Conservation (phyloP, 1,284 basidiomycete species). For the Ganoderma boninense region DNA sequence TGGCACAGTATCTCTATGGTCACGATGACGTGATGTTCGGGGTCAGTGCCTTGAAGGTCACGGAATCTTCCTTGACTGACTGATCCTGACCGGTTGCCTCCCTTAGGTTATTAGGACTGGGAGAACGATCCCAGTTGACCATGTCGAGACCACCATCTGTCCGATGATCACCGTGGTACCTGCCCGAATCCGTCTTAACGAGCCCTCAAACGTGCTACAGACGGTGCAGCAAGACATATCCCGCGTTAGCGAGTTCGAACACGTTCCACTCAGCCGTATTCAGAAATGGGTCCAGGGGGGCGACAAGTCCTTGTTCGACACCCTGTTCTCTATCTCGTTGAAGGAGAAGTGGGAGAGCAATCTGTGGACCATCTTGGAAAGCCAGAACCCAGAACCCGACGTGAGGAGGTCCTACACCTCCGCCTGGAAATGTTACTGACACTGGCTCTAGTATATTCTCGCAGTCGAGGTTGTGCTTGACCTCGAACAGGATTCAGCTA, state of each 20-base stretch:
- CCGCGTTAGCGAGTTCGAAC: conserved; percentile 50
- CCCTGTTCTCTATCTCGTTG: conserved; percentile 54
- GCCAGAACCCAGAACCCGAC: conserved; percentile 54
- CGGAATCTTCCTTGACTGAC: background rate
- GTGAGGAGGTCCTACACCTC: conserved; percentile 42
- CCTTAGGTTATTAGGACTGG: conserved; percentile 57
- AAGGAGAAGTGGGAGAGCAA: conserved; percentile 38
- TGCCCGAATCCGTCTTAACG: conserved; percentile 45
- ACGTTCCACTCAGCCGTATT: conserved; percentile 53
- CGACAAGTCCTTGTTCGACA: conserved; percentile 47
- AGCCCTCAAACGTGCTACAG: conserved; percentile 40
- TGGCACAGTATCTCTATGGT: conserved; percentile 37
- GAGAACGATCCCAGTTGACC: conserved; percentile 50
- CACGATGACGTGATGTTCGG: conserved; percentile 53
- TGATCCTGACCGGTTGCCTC: conserved; percentile 4
- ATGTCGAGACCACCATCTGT: conserved; percentile 47
- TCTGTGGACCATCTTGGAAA: conserved; percentile 44
- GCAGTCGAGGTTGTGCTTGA: conserved; percentile 55
- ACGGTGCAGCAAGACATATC: conserved; percentile 50
- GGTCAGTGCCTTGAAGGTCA: conserved; percentile 40
- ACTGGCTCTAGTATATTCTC: conserved; percentile 49
- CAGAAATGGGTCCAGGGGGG: conserved; percentile 55
- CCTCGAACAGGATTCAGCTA: conserved; percentile 38
- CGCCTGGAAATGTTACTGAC: conserved; percentile 1
- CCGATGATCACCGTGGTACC: conserved; percentile 57